Conservation (phyloP, 2,329 filamentous ascomycete genomes). For the Verruconis gallopava region DNA sequence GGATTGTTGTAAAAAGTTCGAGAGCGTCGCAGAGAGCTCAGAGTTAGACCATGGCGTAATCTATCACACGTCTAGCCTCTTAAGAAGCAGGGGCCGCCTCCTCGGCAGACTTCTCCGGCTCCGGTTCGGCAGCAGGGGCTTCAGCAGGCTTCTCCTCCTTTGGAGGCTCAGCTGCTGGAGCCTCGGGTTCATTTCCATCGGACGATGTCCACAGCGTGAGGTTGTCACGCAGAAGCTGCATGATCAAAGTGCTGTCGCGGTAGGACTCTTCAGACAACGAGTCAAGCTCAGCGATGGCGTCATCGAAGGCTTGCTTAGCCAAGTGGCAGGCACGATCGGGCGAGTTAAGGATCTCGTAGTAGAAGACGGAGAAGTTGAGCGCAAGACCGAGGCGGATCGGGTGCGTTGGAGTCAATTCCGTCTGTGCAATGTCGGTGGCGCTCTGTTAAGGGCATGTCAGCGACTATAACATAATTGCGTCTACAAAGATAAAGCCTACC, state of each 20-base stretch:
- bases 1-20: no score
- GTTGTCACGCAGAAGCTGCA: constrained; percentile 98
- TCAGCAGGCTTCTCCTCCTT: constrained; percentile 8
- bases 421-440: constrained; percentile 96
- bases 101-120: constrained; percentile 5
- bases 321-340: constrained; percentile 96
- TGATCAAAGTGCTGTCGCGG: constrained; percentile 97
- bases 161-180: constrained; percentile 17
- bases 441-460: constrained; percentile 42
- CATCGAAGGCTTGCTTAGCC: constrained; percentile 97
- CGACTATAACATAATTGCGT: background rate
- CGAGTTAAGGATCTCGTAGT: constrained; percentile 98
- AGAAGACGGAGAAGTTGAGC: constrained; percentile 98
- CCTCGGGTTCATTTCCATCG: constrained; percentile 69
- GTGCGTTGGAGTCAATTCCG: constrained; percentile 92
- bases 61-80: no score
- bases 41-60: no score
- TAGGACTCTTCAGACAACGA: constrained; percentile 96
- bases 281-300: constrained; percentile 97
- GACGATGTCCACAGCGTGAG: constrained; percentile 96
- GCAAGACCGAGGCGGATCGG: constrained; percentile 95
- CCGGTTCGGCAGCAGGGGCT: constrained; percentile 5
- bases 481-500: constrained; percentile 40
- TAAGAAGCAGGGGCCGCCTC: constrained; percentile 7
- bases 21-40: no score